Evolutionary conservation across 192 early-diverging fungal genomes (phyloP).

Genomic region (Coemansia sp.): DNA sequence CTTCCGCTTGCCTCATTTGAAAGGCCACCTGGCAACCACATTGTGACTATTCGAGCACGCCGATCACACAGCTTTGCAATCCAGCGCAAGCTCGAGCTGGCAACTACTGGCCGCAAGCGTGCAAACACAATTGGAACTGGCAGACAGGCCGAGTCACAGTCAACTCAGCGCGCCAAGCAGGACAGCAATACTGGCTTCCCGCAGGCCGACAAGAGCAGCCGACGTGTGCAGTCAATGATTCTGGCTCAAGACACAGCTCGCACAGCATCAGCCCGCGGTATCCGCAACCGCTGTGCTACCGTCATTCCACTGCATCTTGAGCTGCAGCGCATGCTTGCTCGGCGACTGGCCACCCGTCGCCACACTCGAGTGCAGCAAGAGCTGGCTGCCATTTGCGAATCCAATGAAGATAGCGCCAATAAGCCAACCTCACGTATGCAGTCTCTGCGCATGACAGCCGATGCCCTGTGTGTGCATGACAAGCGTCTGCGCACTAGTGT

Average conservation of each 20-base stretch:
- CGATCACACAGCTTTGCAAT: slow-evolving; percentile 44
- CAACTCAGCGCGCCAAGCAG: background rate
- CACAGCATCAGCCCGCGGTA: background rate
- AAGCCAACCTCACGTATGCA: background rate
- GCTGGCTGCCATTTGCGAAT: background rate
- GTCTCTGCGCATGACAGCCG: background rate
- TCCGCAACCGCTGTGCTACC: slow-evolving; percentile 27
- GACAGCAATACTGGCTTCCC: slow-evolving; percentile 15
- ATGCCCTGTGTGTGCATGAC: slow-evolving; percentile 6
- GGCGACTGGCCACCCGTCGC: slow-evolving; percentile 6
- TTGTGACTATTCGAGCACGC: slow-evolving; percentile 44
- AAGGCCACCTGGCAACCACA: background rate
- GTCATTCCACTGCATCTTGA: slow-evolving; percentile 41
- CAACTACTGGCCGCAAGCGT: slow-evolving; percentile 39
- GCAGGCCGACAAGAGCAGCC: slow-evolving; percentile 17
- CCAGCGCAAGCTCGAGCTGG: slow-evolving; percentile 26
- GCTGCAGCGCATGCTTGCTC: slow-evolving; percentile 35
- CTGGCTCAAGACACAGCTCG: background rate
- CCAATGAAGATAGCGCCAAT: background rate
- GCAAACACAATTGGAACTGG: slow-evolving; percentile 45
- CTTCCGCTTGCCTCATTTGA: background rate
- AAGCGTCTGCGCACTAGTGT: background rate
- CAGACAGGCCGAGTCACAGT: slow-evolving; percentile 20
- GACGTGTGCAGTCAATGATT: slow-evolving; percentile 44
- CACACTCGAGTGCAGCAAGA: background rate